phyloP scores from a whole-genome alignment of 2,329 filamentous ascomycete species.

The Diplodia mutila region DNA sequence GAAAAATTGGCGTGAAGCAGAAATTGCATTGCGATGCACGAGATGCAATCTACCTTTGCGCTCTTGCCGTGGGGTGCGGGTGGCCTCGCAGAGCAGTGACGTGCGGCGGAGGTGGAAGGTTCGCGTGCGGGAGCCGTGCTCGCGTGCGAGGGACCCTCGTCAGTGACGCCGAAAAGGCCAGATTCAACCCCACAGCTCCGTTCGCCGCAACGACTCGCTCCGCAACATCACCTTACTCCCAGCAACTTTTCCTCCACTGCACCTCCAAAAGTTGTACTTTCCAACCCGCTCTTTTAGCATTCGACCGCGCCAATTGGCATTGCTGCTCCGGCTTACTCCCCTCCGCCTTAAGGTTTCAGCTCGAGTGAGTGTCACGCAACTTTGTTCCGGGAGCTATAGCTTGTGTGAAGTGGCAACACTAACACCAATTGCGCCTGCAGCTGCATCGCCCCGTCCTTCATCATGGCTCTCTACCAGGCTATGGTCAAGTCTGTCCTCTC shows the following conservation, averaged over 20 bases:
- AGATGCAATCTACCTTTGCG: background rate
- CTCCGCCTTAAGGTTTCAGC: slow-evolving; percentile 13
- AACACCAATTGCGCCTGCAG: slow-evolving; percentile 18
- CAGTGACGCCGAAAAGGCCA: slow-evolving; percentile 25
- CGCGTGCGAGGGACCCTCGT: slow-evolving; percentile 19
- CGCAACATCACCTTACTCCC: slow-evolving; percentile 9
- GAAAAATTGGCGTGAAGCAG: background rate
- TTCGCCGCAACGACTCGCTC: slow-evolving; percentile 15
- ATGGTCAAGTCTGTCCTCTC: slow-evolving; percentile 89
- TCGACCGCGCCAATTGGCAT: background rate
- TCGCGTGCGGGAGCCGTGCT: background rate
- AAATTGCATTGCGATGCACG: background rate
- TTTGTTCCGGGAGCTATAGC: slow-evolving; percentile 20
- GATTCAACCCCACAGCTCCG: slow-evolving; percentile 25
- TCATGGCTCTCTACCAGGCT: slow-evolving; percentile 38
- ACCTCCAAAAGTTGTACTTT: slow-evolving; percentile 1
- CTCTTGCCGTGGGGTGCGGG: background rate
- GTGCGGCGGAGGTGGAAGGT: background rate
- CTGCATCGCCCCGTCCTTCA: slow-evolving; percentile 4
- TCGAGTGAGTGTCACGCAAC: slow-evolving; percentile 26
- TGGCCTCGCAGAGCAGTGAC: background rate
- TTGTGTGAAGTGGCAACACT: slow-evolving; percentile 4
- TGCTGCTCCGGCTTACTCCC: background rate
- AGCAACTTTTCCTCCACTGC: slow-evolving; percentile 8
- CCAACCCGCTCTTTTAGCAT: background rate